Evolutionary conservation across 2,329 filamentous ascomycete species (phyloP).

Genomic region (Colletotrichum zoysiae): DNA sequence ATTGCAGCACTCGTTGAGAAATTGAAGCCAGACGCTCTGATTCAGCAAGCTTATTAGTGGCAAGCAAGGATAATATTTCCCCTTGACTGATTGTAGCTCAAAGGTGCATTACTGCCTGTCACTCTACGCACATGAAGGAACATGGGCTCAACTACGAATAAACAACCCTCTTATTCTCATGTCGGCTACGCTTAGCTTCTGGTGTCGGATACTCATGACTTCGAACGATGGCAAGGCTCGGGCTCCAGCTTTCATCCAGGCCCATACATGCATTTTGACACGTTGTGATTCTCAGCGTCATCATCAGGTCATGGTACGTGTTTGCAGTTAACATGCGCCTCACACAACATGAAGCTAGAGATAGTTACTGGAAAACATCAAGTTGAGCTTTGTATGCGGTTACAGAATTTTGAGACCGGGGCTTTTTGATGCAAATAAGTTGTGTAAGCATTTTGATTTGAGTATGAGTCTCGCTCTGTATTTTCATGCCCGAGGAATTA

Average conservation of each 20-base stretch:
- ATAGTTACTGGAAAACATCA: not conserved
- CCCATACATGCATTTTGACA: too few species aligned
- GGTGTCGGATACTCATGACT: not conserved
- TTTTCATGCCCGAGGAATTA: too few species aligned
- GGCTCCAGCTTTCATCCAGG: too few species aligned
- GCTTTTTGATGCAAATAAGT: not conserved
- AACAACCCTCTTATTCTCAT: not conserved
- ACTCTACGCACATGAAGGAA: not conserved
- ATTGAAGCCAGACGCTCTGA: not conserved
- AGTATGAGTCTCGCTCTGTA: not conserved
- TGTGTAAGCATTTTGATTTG: not conserved
- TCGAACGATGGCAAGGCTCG: too few species aligned
- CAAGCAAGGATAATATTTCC: not conserved
- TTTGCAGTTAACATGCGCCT: too few species aligned
- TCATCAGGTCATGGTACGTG: too few species aligned
- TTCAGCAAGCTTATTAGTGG: not conserved
- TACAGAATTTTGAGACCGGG: too few species aligned
- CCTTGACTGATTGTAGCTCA: not conserved
- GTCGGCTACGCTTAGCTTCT: not conserved
- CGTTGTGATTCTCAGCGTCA: too few species aligned
- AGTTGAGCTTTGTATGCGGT: not conserved
- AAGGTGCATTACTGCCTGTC: not conserved
- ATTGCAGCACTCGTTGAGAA: too few species aligned
- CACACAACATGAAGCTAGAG: too few species aligned
- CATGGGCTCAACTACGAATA: not conserved